Base-by-base conservation (phyloP, 2,329 filamentous ascomycete species). In the Trichophyton schoenleinii region DNA sequence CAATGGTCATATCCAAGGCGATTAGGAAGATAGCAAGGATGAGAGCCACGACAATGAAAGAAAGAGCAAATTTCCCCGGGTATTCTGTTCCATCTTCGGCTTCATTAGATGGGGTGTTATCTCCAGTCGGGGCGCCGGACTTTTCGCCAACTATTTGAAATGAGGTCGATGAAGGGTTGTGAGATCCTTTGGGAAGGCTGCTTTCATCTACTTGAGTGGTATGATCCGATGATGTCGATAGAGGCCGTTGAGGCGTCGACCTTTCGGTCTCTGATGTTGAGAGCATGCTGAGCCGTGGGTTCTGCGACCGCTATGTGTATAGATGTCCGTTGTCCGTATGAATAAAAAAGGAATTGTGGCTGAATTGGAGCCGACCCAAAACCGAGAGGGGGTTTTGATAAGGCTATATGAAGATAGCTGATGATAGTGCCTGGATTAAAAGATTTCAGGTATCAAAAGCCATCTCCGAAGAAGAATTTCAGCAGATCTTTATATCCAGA, bases 1-100 rank as follows among this genome's bases (percentile, higher is more conserved):
- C 67, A 48, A 74, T 73, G 46, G 64, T 65, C 61, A 62, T 62
- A 28, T 65, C 64, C 48, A 65, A 44, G 3, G 64, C 64, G 55
- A 65, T 59, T 3, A 64, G 58, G 42, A 65, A 62, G 5, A 64
- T 44, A 4, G 63, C 58, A n/a, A 65, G 44, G 36, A 63, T 41
- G n/a, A 64, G 60, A 22, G 61, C 63, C 13, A 64, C 57, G 3
- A 63, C 31, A 20, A 64, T 63, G 6, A 63, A 61, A 18, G 61
- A 57, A n/a, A 59, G 52, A 38, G 60, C 62, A 44, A 63, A 8
- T 28, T 57, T 41, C 18, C 62, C 41, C 3, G 62, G 62, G 41
- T 63, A 63, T 38, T 60, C 60, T 36, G 31, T 52, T 49, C 22
- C 52, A 48, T 62, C 60, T 11, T 46, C 55, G 15, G n/a, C 57